Evolutionary conservation across 2,329 filamentous ascomycete genomes (phyloP).

Genomic region (Talaromyces sp.): DNA sequence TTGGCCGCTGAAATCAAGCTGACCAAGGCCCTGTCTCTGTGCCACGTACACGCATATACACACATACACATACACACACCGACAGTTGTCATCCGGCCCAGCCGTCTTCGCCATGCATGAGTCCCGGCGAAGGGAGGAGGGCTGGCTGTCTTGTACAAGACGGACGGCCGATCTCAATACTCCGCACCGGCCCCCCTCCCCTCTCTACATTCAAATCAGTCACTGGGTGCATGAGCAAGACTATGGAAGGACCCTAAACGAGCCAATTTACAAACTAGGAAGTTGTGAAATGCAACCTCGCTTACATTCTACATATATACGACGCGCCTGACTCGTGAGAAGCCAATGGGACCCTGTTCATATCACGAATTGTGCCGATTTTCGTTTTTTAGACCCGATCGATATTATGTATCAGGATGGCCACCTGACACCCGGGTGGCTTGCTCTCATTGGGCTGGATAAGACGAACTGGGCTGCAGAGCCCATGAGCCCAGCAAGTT

Average conservation of each 20-base stretch:
- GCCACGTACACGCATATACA: background rate
- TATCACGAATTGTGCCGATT: background rate
- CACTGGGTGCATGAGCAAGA: background rate
- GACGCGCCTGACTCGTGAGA: background rate
- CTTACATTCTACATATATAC: background rate
- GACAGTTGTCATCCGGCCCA: background rate
- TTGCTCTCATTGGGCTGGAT: background rate
- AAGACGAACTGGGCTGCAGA: background rate
- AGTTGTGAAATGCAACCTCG: background rate
- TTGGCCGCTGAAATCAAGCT: background rate
- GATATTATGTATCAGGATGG: background rate
- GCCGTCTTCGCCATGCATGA: background rate
- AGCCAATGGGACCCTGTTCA: background rate
- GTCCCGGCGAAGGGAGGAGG: background rate
- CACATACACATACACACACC: background rate
- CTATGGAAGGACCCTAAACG: background rate
- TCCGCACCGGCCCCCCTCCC: background rate
- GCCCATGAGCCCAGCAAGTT: background rate
- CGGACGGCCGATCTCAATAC: background rate
- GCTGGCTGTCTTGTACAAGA: background rate
- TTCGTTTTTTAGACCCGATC: background rate
- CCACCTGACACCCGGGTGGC: background rate
- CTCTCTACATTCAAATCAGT: background rate
- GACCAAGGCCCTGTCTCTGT: background rate
- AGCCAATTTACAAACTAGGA: background rate